Evolutionary conservation across 257 asterid genomes (phyloP).

Genomic region (Solanum chiquidenum): DNA sequence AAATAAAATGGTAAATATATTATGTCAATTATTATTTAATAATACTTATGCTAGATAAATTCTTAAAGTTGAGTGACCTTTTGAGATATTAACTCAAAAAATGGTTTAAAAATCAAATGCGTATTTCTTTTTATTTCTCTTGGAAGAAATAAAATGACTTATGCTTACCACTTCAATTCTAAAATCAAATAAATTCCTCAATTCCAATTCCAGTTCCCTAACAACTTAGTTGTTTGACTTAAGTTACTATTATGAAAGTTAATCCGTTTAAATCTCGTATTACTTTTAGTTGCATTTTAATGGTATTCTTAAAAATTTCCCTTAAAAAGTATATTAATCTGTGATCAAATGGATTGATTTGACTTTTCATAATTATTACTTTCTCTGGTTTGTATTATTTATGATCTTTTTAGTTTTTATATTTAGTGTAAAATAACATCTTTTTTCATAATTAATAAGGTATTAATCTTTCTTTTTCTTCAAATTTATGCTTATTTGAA

Average conservation of each 20-base stretch:
- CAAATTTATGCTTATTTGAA: background rate
- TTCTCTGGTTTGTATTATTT: background rate
- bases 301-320: background rate
- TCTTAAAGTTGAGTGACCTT: too few species aligned
- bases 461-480: too few species aligned
- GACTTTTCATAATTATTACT: background rate
- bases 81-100: background rate
- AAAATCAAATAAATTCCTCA: background rate
- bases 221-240: background rate
- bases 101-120: background rate
- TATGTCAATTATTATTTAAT: too few species aligned
- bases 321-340: background rate
- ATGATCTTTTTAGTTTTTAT: background rate
- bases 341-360: background rate
- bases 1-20: too few species aligned
- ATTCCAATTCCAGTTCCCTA: background rate
- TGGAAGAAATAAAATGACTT: background rate
- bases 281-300: background rate
- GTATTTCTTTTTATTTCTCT: background rate
- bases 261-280: background rate
- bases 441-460: too few species aligned
- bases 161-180: background rate
- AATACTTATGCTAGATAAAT: too few species aligned
- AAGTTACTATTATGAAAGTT: background rate
- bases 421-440: too few species aligned